Base-by-base conservation (phyloP, 2,329 filamentous ascomycete genomes). In the Epichloe coenophiala region DNA sequence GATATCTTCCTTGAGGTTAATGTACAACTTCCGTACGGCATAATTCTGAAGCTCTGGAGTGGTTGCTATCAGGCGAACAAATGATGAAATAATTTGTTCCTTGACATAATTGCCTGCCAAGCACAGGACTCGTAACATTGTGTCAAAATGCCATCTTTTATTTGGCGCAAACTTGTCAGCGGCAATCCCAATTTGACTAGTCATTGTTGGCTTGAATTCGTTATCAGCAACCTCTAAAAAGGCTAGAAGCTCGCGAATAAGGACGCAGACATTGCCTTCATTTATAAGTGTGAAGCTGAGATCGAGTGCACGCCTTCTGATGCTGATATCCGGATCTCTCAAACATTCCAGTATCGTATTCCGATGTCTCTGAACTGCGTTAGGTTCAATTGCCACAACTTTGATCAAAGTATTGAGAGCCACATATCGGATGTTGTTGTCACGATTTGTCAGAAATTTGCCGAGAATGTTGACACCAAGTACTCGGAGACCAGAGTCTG, bases 361-460 rank as follows among this genome's bases (percentile, higher is more conserved):
- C 50, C 94, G 82, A 67, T 98, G 93, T 63, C 93, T 78, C 67
- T 98, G 93, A 2, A 98, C 93, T 3, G 93, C 93, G 64, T 97
- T 97, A 13, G 93, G 93, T 65, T 98, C 93, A 47, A 98, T 90
- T 4, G 93, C 93, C 45, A 98, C 93, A 17, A 98, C 93, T 69
- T 96, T 97, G 71, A 96, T 94, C 47, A 98, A 74, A 0, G 93
- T 98, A 68, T 98, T 98, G 48, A 98, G 75, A 17, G 93, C 93
- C 48, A 98, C 93, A 63, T 98, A 98, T 67, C 93, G 85, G 61
- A 98, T 98, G 65, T 98, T 98, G 75, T 98, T 98, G 69, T 98
- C 93, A 59, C 91, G 84, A 72, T 98, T 98, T n/a, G 90, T 84
- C 55, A 98, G 71, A 70, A 98, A 98, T 65, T 97, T 98, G 65